Conservation (phyloP, 1,284 basidiomycete species). For the Kwoniella shivajii region DNA sequence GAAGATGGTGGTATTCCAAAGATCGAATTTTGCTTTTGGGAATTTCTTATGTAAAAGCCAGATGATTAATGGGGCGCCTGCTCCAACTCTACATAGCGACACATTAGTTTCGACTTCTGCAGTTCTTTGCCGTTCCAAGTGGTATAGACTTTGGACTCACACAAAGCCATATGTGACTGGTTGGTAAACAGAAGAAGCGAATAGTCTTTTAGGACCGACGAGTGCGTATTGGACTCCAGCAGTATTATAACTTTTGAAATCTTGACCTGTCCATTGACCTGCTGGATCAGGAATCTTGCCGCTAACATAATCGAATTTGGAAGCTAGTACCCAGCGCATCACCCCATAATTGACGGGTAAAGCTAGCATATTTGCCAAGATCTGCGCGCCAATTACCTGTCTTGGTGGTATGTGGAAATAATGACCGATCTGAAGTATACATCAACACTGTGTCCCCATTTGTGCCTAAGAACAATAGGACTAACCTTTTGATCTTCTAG, state of each 20-base stretch:
- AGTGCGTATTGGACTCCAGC: constrained; percentile 28
- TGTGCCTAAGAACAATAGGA: neutral
- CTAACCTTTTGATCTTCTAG: constrained; percentile 26
- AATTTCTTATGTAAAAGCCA: constrained; percentile 23
- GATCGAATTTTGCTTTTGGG: constrained; percentile 18
- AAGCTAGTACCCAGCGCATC: constrained; percentile 22
- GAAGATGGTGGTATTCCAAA: constrained; percentile 30
- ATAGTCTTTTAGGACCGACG: constrained; percentile 25
- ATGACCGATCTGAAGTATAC: constrained; percentile 13
- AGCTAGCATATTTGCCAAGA: constrained; percentile 21
- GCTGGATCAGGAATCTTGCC: constrained; percentile 13
- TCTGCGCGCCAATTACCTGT: constrained; percentile 19
- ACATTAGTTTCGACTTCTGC: too few species aligned
- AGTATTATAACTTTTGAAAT: constrained; percentile 22
- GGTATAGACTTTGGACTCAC: constrained; percentile 3
- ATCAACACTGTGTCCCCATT: neutral
- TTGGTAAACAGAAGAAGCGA: constrained; percentile 18
- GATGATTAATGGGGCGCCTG: constrained; percentile 16
- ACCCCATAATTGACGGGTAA: constrained; percentile 23
- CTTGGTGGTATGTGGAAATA: constrained; percentile 23
- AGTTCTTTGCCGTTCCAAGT: too few species aligned
- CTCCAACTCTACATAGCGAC: constrained; percentile 13
- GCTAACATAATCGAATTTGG: constrained; percentile 22
- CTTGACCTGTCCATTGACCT: constrained; percentile 24
- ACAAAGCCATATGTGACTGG: constrained; percentile 23